A percentile compares a stretch with the other conserved stretches of the same genome.
These are phyloP conservation scores for Teunomyces stri DNA, from an alignment of 805 yeast genomes.

Conservation along the genomic window DNA sequence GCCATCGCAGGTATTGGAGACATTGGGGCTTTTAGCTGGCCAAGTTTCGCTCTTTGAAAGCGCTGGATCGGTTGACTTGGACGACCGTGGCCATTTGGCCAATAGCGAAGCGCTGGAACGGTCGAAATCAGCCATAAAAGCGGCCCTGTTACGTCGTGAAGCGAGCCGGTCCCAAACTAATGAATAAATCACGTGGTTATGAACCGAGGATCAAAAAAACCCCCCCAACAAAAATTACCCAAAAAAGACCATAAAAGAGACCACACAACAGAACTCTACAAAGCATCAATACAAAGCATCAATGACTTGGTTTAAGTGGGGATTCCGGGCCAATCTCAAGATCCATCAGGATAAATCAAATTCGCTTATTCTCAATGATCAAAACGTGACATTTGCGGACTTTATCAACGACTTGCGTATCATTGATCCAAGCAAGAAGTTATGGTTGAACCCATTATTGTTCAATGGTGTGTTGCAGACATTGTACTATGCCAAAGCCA, in stretches of 20 bases:
- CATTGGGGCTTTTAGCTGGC: slow-evolving; percentile 78
- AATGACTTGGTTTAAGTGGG: slow-evolving; percentile 31
- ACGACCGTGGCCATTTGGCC: slow-evolving; percentile 70
- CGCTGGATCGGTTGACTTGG: slow-evolving; percentile 71
- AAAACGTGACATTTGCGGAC: slow-evolving; percentile 4
- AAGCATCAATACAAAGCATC: background rate
- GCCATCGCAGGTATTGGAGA: slow-evolving; percentile 80
- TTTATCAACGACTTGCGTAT: slow-evolving; percentile 11
- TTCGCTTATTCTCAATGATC: slow-evolving; percentile 13
- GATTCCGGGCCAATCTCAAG: slow-evolving; percentile 33
- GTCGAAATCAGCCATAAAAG: slow-evolving; percentile 38
- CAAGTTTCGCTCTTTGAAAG: slow-evolving; percentile 74
- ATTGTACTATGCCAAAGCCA: slow-evolving; percentile 57
- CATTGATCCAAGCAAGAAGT: slow-evolving; percentile 29
- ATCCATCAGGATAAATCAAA: slow-evolving; percentile 20
- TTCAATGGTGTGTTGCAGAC: slow-evolving; percentile 81
- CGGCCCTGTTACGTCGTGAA: slow-evolving; percentile 14
- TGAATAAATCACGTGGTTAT: background rate
- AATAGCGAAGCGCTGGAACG: slow-evolving; percentile 44
- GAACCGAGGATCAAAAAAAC: background rate
- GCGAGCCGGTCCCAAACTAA: slow-evolving; percentile 10
- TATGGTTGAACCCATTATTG: slow-evolving; percentile 60
- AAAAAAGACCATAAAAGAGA: background rate
- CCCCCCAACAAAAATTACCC: background rate
- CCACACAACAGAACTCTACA: too few relatives aligned